Base-by-base conservation (phyloP, 1,139 yeast genomes). In the Suhomyces maxii region DNA sequence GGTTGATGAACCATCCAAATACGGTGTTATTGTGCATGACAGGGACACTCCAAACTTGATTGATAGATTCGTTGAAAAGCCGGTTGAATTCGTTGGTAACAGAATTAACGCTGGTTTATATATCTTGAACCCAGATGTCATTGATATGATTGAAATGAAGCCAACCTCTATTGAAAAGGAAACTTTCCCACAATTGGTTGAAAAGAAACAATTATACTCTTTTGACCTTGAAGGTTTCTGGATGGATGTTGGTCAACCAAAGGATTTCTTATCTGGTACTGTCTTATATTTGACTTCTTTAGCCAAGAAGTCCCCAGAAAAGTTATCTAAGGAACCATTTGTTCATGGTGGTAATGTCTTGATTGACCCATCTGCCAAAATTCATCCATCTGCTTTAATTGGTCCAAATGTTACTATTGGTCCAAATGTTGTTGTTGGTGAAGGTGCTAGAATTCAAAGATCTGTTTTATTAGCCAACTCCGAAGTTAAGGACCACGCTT, bases 161-260 rank as follows among this genome's bases (percentile, higher is more conserved):
- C 99, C 99, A 72, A 93, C 99, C 57, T 91, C 98, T 45, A 93
- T 95, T 64, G 99, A 95, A 81, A 91, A 91, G 86, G 99, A 95
- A 81, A 91, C 97, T 60, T 95, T 95, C 97, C 99, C 99, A 63
- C 77, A 79, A 64, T 83, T 95, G 63, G 97, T 95, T 57, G 95
- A 87, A 71, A 78, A 85, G 68, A 91, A 87, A 66, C 82, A 88
- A 54, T 80, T 95, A 63, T 95, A 85, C 81, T 90, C 98, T 49
- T 95, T 89, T 67, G 99, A 95, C 72, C 84, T 95, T 67, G 97
- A 93, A 77, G 99, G 99, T 57, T 95, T 84, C 88, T 95, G 99
- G 99, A 95, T 95, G 99, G 99, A 95, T 72, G 97, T 95, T 61
- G 99, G 99, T 71, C 99, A 95, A 80, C 99, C 99, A 80, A 93